phyloP scores from a whole-genome alignment of 2,329 filamentous ascomycete species.

The Ceratocystis papillata region DNA sequence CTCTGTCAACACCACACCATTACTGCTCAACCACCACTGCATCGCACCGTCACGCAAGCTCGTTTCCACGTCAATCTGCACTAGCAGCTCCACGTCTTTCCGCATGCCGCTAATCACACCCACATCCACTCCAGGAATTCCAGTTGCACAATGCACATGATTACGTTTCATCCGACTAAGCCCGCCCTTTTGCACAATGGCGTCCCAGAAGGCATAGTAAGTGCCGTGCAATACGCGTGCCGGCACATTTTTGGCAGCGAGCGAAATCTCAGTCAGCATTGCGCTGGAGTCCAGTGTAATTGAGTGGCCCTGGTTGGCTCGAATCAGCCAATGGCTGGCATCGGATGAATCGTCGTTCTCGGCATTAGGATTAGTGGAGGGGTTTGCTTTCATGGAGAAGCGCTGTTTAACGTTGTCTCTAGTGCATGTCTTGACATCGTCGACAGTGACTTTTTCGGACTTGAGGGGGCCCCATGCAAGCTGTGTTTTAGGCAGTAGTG shows the following conservation, averaged over 20 bases:
- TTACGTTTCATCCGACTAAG: slow-evolving; percentile 71
- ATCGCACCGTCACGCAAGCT: slow-evolving; percentile 52
- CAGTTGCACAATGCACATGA: slow-evolving; percentile 81
- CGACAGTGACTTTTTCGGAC: slow-evolving; percentile 60
- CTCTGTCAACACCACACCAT: slow-evolving; percentile 61
- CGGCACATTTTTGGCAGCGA: slow-evolving; percentile 49
- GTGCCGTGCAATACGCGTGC: slow-evolving; percentile 73
- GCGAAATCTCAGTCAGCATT: slow-evolving; percentile 57
- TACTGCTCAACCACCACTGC: slow-evolving; percentile 69
- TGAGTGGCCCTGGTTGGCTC: slow-evolving; percentile 89
- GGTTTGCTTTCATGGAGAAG: slow-evolving; percentile 55
- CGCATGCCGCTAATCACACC: slow-evolving; percentile 71
- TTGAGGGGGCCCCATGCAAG: slow-evolving; percentile 49
- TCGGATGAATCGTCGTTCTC: slow-evolving; percentile 34
- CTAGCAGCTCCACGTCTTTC: slow-evolving; percentile 60
- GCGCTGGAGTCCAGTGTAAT: slow-evolving; percentile 63
- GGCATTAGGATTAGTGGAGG: slow-evolving; percentile 27
- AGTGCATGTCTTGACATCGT: slow-evolving; percentile 61
- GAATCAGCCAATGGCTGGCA: slow-evolving; percentile 67
- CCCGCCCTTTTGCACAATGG: slow-evolving; percentile 66
- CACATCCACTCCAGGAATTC: slow-evolving; percentile 41
- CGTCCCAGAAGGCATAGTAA: slow-evolving; percentile 66
- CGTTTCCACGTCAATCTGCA: slow-evolving; percentile 62
- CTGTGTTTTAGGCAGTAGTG: slow-evolving; percentile 29
- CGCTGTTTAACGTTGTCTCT: slow-evolving; percentile 77